These are phyloP conservation scores for Serendipita sp. DNA, from an alignment of 1,284 basidiomycete species.

Conservation along the genomic window DNA sequence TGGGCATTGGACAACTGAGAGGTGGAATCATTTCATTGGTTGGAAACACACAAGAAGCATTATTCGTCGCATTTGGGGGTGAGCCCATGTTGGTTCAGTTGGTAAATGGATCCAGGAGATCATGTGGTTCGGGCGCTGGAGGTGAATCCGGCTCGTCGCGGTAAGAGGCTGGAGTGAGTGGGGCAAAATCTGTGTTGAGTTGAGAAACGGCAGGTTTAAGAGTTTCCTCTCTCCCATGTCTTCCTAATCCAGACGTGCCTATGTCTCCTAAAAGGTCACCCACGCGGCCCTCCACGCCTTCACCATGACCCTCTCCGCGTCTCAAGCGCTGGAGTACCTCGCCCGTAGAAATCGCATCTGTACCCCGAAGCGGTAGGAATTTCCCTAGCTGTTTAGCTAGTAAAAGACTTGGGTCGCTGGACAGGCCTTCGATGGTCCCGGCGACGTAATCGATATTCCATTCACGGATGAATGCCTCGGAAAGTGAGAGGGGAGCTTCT, in stretches of 20 bases:
- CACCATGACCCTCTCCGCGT: not conserved
- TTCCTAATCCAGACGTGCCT: not conserved
- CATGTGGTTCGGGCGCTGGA: not conserved
- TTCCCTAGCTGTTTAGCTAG: not conserved
- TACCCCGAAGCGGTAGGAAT: not conserved
- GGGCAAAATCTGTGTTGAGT: not conserved
- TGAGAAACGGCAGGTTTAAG: not conserved
- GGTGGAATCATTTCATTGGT: no score
- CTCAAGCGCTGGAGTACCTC: not conserved
- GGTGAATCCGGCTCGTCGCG: not conserved
- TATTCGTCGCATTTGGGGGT: no score
- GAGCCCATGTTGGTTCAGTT: not conserved
- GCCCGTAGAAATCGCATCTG: not conserved
- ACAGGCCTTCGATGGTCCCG: not conserved
- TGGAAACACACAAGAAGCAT: no score
- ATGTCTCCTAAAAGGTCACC: not conserved
- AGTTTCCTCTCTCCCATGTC: not conserved
- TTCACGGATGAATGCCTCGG: slow-evolving; percentile 4
- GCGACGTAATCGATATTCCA: slow-evolving; percentile 4
- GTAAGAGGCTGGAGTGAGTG: slow-evolving; percentile 3
- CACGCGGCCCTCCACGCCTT: not conserved
- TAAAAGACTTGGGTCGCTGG: not conserved
- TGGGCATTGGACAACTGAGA: no score
- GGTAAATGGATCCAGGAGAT: not conserved
- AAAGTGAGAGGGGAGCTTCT: not conserved